Evolutionary conservation across 2,329 filamentous ascomycete genomes (phyloP), one percentile per base, ranked within the genome.

Genomic region (Lachnellula occidentalis): DNA sequence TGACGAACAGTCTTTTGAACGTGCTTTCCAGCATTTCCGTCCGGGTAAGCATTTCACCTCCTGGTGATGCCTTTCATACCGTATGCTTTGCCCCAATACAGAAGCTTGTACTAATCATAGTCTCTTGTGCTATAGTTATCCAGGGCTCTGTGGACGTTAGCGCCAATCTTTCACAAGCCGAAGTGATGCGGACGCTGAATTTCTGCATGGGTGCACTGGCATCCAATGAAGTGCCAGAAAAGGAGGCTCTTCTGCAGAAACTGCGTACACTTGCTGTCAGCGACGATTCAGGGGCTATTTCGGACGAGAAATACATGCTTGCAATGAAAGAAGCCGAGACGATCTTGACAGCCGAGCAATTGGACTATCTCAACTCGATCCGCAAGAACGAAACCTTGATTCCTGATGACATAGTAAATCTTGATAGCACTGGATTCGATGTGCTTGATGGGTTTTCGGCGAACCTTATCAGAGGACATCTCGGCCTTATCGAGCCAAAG

Each of bases 1-100:
- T 12, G 68, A 75, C 24, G 74, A 78, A 55, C 66, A 71, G 1
- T 64, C 65, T 5, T 77, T 76, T 51, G 71, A 78, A 34, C 58
- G 68, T 21, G 76, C 75, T 1, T 77, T 78, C 47, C 17, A 48
- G 8, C 22, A 19, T 36, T 45, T 55, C 22, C 46, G 42, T 21
- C 53, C 48, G 7, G 17, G 53, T 53, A 48, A 22, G 53, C 39
- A 19, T 4, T 31, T 11, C 14, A 48, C 36, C 34, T 34, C 15
- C 45, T 27, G 42, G 22, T 17, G 34, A 48, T 43, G 24, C 3
- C 22, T 22, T 22, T 22, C 22, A 22, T 22, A 22, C 22, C n/a
- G n/a, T 24, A 6, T 6, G 17, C 36, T 39, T n/a, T 39, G 2
- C 12, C n/a, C 7, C 11, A 17, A 24, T 51, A 22, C 39, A 51